These are phyloP conservation scores for Trametes cubensis DNA, from an alignment of 768 basidiomycete genomes.

Conservation along the genomic window DNA sequence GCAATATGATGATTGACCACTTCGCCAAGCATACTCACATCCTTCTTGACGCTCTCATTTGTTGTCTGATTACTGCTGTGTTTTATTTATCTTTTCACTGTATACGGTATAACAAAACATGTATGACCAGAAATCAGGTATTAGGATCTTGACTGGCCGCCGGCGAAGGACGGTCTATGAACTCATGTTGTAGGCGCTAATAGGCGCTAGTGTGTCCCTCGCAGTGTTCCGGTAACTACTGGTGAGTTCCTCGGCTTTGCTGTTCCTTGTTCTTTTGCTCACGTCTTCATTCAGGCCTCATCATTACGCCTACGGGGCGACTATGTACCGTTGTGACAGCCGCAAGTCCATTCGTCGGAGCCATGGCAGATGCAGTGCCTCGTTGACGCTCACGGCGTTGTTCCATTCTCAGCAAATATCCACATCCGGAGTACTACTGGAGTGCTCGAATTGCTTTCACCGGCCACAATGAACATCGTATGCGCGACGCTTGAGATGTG, in stretches of 20 bases:
- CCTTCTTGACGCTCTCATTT: neutral
- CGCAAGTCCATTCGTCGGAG: neutral
- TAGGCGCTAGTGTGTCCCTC: neutral
- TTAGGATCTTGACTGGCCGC: neutral
- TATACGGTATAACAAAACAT: constrained; percentile 5
- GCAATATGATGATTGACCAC: constrained; percentile 57
- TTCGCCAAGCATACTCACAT: neutral
- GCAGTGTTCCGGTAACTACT: neutral
- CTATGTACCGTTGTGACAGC: too few species aligned
- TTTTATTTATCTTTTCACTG: neutral
- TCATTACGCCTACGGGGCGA: too few species aligned
- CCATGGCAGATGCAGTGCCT: neutral
- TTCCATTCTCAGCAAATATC: neutral
- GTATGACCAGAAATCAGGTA: neutral
- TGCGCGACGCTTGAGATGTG: neutral
- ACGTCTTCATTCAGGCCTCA: too few species aligned
- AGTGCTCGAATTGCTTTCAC: neutral
- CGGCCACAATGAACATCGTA: neutral
- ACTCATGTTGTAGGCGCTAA: neutral
- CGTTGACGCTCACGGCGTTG: constrained; percentile 1
- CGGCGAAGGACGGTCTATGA: too few species aligned
- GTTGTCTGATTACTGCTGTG: neutral
- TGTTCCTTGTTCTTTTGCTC: too few species aligned
- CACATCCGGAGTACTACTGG: neutral
- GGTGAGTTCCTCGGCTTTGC: neutral